Percentiles rank a stretch among this genome's conserved stretches.
These are phyloP conservation scores for Kodamaea hsintzibuensis DNA, from an alignment of 805 yeast species.

Conservation along the genomic window DNA sequence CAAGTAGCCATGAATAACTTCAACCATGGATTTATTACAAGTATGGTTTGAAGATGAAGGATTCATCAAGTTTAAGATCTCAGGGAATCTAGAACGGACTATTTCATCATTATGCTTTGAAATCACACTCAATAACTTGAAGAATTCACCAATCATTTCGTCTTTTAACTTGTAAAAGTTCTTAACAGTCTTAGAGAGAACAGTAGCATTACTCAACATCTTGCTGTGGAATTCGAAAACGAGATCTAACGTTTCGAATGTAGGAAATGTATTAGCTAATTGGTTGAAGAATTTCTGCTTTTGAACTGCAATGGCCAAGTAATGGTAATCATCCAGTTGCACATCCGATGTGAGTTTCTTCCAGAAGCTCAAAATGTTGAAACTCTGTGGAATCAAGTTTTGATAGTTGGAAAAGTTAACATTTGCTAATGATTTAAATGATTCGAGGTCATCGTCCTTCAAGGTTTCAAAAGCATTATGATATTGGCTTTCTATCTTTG, in stretches of 20 bases:
- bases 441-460: constrained; percentile 10
- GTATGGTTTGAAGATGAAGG: constrained; percentile 23
- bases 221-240: constrained; percentile 15
- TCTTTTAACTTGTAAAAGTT: constrained; percentile 48
- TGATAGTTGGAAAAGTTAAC: constrained; percentile 17
- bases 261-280: constrained; percentile 11
- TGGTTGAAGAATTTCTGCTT: constrained; percentile 33
- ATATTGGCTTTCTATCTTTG: background rate
- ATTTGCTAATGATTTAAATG: constrained; percentile 21
- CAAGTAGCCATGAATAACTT: constrained; percentile 18
- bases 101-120: constrained; percentile 1
- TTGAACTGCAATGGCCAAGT: constrained; percentile 17
- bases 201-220: constrained; percentile 21
- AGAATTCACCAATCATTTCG: constrained; percentile 34
- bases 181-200: constrained; percentile 22
- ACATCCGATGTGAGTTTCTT: constrained; percentile 15
- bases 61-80: constrained; percentile 13
- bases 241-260: background rate
- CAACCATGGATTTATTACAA: constrained; percentile 26
- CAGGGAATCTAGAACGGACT: background rate
- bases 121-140: constrained; percentile 11
- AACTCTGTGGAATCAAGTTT: constrained; percentile 7
- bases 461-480: background rate
- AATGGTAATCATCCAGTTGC: constrained; percentile 21
- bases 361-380: constrained; percentile 20